These are phyloP conservation scores for Gorgonomyces haynaldii DNA, from an alignment of 192 early-diverging fungal genomes.

Conservation along the genomic window DNA sequence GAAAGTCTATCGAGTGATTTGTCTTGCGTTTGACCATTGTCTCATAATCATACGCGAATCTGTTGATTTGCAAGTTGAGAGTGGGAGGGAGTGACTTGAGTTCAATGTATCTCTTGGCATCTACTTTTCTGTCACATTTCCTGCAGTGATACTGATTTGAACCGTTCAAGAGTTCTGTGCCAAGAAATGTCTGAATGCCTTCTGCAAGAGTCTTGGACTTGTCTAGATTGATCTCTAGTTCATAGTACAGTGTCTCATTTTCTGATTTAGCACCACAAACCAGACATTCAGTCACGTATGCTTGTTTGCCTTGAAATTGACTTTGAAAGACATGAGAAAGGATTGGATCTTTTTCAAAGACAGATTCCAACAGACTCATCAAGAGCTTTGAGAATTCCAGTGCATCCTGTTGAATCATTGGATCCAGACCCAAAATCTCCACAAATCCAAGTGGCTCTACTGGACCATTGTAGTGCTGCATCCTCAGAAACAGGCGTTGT, in stretches of 20 bases:
- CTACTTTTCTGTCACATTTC: constrained; percentile 7
- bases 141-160: constrained; percentile 62
- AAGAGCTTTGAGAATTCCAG: constrained; percentile 18
- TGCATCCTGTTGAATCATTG: constrained; percentile 16
- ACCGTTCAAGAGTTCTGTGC: constrained; percentile 68
- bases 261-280: constrained; percentile 14
- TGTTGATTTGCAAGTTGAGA: constrained; percentile 13
- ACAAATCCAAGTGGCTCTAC: constrained; percentile 12
- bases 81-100: constrained; percentile 2
- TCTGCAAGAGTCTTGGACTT: constrained; percentile 18
- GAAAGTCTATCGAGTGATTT: constrained; percentile 5
- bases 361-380: background rate
- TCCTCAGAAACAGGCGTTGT: constrained; percentile 5
- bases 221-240: background rate
- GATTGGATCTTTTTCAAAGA: background rate
- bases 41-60: constrained; percentile 13
- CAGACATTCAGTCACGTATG: constrained; percentile 13
- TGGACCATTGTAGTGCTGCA: constrained; percentile 8
- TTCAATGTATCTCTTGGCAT: constrained; percentile 6
- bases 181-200: constrained; percentile 56
- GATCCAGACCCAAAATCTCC: constrained; percentile 9
- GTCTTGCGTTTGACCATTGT: constrained; percentile 13
- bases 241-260: constrained; percentile 56
- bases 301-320: constrained; percentile 12
- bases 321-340: background rate